Evolutionary conservation across 2,329 filamentous ascomycete species (phyloP).

Genomic region (Zymoseptoria pseudotritici): DNA sequence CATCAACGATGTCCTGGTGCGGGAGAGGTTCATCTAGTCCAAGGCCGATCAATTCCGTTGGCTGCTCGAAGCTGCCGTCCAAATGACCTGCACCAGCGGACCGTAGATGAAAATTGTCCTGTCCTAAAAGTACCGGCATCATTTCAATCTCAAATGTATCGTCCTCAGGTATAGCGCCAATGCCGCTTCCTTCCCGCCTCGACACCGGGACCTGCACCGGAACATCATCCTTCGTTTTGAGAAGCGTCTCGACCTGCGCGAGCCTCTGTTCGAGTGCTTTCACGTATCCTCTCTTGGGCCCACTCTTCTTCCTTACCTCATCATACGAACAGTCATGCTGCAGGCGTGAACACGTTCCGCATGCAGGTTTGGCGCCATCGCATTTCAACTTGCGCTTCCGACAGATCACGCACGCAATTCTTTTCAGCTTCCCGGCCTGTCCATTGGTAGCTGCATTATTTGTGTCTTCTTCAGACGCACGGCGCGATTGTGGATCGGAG

Average conservation of each 20-base stretch:
- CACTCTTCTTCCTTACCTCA: constrained; percentile 83
- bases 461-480: constrained; percentile 49
- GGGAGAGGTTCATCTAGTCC: constrained; percentile 78
- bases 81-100: neutral
- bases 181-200: neutral
- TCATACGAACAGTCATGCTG: constrained; percentile 85
- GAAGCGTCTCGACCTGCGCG: constrained; percentile 75
- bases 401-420: constrained; percentile 91
- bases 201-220: neutral
- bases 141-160: constrained; percentile 4
- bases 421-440: constrained; percentile 52
- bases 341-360: constrained; percentile 79
- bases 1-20: constrained; percentile 71
- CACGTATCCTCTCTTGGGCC: constrained; percentile 88
- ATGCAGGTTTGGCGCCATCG: constrained; percentile 76
- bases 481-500: constrained; percentile 37
- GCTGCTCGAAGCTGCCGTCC: constrained; percentile 38
- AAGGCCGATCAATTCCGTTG: constrained; percentile 79
- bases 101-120: neutral
- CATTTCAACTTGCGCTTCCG: constrained; percentile 87
- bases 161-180: neutral
- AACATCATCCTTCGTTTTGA: constrained; percentile 60
- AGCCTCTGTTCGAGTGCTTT: constrained; percentile 88
- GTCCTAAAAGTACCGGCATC: constrained; percentile 9
- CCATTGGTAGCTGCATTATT: constrained; percentile 22